phyloP scores from a whole-genome alignment of 257 asterid species.

The Lantana camara region DNA sequence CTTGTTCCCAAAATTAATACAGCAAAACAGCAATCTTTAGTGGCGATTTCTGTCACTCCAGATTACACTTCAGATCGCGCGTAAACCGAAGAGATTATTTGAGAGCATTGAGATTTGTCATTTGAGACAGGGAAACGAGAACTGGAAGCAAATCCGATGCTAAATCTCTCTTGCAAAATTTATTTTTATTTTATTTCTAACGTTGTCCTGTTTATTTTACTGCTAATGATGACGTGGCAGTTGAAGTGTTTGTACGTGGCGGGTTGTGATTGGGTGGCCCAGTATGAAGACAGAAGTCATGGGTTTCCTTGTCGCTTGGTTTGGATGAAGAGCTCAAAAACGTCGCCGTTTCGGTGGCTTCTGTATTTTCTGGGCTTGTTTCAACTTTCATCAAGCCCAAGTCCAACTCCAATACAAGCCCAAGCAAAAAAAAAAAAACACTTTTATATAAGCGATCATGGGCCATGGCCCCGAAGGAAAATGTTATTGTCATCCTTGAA shows the following conservation, averaged over 20 bases:
- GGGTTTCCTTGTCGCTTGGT: no score
- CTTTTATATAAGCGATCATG: no score
- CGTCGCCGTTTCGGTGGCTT: no score
- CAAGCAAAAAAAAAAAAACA: no score
- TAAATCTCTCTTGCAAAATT: neutral
- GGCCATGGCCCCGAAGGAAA: no score
- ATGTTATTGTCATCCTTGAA: no score
- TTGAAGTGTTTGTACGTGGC: slow-evolving; percentile 17
- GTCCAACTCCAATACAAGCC: no score
- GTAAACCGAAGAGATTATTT: slow-evolving; percentile 22
- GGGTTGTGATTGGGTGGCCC: slow-evolving; percentile 4
- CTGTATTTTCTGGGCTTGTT: no score
- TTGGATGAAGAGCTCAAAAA: no score
- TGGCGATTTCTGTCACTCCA: slow-evolving; percentile 6
- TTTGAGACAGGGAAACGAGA: slow-evolving; percentile 17
- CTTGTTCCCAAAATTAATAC: slow-evolving; percentile 8
- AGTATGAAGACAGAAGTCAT: slow-evolving; percentile 27
- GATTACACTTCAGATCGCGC: slow-evolving; percentile 30
- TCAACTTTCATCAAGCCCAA: no score
- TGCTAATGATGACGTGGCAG: slow-evolving; percentile 34
- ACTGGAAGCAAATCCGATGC: slow-evolving; percentile 24
- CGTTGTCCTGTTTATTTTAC: neutral
- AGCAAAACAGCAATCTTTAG: neutral
- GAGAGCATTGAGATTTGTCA: slow-evolving; percentile 14
- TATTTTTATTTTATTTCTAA: slow-evolving; percentile 12